Conservation (phyloP, 495 filamentous ascomycete species). For the Poronia punctata region DNA sequence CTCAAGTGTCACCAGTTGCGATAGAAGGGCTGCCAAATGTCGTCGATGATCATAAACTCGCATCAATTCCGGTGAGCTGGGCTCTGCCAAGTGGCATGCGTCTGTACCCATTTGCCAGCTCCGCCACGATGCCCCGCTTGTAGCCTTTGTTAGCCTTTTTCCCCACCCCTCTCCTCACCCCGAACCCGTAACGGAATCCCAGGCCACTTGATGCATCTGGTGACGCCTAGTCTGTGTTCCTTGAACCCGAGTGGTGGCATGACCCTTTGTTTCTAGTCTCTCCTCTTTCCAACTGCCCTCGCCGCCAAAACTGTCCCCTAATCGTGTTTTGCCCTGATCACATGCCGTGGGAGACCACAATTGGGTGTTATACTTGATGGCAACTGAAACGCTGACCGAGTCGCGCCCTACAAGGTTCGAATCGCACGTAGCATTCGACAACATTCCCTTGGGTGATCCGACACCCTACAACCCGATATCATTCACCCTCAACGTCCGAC, state of each 20-base stretch:
- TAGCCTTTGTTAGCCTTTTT: not conserved
- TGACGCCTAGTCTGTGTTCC: too few relatives aligned
- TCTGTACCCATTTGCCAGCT: conserved; percentile 12
- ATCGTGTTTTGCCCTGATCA: not conserved
- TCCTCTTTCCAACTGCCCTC: too few relatives aligned
- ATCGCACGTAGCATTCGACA: conserved; percentile 82
- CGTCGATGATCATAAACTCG: conserved; percentile 8
- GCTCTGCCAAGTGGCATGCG: conserved; percentile 3
- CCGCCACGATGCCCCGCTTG: conserved; percentile 10
- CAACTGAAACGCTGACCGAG: conserved; percentile 39
- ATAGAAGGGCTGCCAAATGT: not conserved
- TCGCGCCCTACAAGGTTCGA: conserved; percentile 44
- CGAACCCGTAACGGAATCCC: too few relatives aligned
- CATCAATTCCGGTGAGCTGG: conserved; percentile 10
- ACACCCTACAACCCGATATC: conserved; percentile 74
- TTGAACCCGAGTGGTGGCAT: too few relatives aligned
- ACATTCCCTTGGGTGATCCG: conserved; percentile 60
- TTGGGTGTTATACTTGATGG: conserved; percentile 21
- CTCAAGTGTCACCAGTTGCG: not conserved
- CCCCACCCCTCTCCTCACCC: conserved; percentile 2
- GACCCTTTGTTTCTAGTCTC: too few relatives aligned
- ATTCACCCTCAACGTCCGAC: conserved; percentile 79
- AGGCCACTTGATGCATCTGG: too few relatives aligned
- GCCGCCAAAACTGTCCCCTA: too few relatives aligned
- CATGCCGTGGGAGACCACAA: too few relatives aligned